A percentile compares a stretch with the other conserved stretches of the same genome.
Evolutionary conservation across 164 flowering plant genomes (phyloP).

Genomic region (Platanus orientalis): DNA sequence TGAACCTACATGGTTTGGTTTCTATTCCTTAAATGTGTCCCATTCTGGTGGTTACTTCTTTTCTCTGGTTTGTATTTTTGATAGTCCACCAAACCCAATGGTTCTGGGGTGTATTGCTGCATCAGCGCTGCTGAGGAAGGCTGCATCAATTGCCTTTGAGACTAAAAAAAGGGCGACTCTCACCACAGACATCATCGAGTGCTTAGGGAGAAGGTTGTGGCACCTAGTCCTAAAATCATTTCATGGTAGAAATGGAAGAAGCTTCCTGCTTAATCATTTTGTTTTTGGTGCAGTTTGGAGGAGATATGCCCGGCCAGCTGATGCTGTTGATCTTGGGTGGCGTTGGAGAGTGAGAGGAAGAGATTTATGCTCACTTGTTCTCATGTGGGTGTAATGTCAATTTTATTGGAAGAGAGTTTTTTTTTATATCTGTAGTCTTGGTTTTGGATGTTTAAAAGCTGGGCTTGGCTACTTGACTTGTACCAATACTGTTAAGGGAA

Average conservation of each 20-base stretch:
- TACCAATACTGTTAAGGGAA: too few species aligned
- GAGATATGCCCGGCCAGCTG: conserved; percentile 54
- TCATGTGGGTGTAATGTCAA: too few species aligned
- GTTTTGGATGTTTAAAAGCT: too few species aligned
- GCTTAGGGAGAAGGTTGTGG: conserved; percentile 67
- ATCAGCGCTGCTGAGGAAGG: conserved; percentile 70
- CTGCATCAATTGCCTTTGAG: conserved; percentile 79
- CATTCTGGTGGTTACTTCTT: not conserved
- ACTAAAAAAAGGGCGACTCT: conserved; percentile 77
- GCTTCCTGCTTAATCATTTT: not conserved
- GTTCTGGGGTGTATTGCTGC: conserved; percentile 87
- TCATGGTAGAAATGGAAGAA: not conserved
- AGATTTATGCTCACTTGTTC: too few species aligned
- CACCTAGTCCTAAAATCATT: not conserved
- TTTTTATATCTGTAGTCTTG: too few species aligned
- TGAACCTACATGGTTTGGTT: not conserved
- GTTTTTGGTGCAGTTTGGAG: conserved; percentile 68
- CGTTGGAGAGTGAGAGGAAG: too few species aligned
- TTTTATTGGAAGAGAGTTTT: too few species aligned
- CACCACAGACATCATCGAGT: conserved; percentile 81
- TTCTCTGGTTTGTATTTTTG: not conserved
- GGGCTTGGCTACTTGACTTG: too few species aligned
- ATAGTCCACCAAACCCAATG: conserved; percentile 51
- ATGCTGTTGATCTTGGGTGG: conserved; percentile 5
- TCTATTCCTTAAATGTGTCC: not conserved